These are phyloP conservation scores for Xylaria telfairii DNA, from an alignment of 495 filamentous ascomycete genomes.

Conservation along the genomic window DNA sequence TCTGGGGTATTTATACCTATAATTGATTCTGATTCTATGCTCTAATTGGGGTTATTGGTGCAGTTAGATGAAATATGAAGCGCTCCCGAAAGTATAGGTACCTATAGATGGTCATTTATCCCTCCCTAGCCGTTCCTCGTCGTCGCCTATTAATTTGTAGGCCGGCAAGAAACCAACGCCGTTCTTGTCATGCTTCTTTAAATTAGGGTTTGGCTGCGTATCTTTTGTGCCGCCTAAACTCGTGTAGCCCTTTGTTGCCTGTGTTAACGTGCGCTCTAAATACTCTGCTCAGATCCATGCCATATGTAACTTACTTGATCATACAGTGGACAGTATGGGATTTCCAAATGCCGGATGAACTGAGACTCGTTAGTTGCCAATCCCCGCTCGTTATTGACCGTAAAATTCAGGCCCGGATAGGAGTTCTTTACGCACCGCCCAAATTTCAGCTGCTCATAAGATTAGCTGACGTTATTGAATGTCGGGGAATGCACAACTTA, in stretches of 20 bases:
- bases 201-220: slow-evolving; percentile 85
- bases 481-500: background rate
- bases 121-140: slow-evolving; percentile 84
- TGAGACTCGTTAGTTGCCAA: slow-evolving; percentile 41
- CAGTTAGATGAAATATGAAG: background rate
- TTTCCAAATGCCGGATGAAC: slow-evolving; percentile 80
- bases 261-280: slow-evolving; percentile 1
- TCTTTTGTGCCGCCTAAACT: slow-evolving; percentile 87
- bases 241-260: slow-evolving; percentile 67
- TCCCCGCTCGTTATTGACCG: background rate
- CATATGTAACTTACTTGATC: slow-evolving; percentile 53
- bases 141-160: slow-evolving; percentile 83
- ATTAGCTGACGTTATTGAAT: slow-evolving; percentile 14
- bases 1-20: background rate
- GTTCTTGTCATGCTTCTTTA: slow-evolving; percentile 51
- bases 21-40: slow-evolving; percentile 16
- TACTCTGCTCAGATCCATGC: background rate
- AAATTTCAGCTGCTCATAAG: slow-evolving; percentile 20
- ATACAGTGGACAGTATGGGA: slow-evolving; percentile 86
- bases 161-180: slow-evolving; percentile 71
- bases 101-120: slow-evolving; percentile 48
- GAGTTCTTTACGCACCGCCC: slow-evolving; percentile 16
- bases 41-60: background rate
- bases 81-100: background rate
- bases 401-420: too few species aligned